Evolutionary conservation across 2,329 filamentous ascomycete species (phyloP), one percentile per base, ranked within the genome.

Genomic region (Anisogramma anomala): DNA sequence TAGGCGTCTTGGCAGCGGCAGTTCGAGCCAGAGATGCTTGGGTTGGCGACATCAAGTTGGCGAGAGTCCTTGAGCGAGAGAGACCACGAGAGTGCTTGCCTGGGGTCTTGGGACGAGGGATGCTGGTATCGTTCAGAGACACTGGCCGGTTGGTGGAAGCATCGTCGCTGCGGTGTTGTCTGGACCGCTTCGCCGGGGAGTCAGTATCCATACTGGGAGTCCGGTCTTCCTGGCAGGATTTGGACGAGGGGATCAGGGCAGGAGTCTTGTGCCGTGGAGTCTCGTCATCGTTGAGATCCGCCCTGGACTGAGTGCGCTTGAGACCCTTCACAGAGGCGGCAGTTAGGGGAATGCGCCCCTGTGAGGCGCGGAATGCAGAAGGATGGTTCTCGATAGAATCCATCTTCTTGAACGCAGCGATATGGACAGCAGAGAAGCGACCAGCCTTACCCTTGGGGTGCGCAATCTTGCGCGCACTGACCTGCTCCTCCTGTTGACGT

Each of bases 361-460:
- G 61, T 45, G 74, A 68, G 17, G 72, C 71, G 47, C 84, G 72
- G 65, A 80, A 91, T 13, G 81, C 75, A 9, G 88, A 94, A 7
- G 86, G 71, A 57, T 95, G 88, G 48, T 80, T 80, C 32, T 78
- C 84, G 55, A 96, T 95, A 2, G 88, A 95, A 58, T 94, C 87
- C 89, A 96, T 95, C 68, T 94, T 96, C 63, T 85, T 85, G 65
- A 96, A 95, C 55, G 89, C 76, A 36, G 80, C 78, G 74, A 84
- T 82, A 58, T 96, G 89, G 27, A 76, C 79, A 48, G 86, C 81
- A 57, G 85, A 94, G 63, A 81, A 96, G 33, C 89, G 80, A 36
- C 79, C 68, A 37, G 77, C 72, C 58, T 81, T 88, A 51, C 84
- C 79, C 63, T 81, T 93, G 10, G 88, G 77, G 50, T 77, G 77